Conservation (phyloP, 306 rosid genomes). For the Casuarina cunninghamiana region DNA sequence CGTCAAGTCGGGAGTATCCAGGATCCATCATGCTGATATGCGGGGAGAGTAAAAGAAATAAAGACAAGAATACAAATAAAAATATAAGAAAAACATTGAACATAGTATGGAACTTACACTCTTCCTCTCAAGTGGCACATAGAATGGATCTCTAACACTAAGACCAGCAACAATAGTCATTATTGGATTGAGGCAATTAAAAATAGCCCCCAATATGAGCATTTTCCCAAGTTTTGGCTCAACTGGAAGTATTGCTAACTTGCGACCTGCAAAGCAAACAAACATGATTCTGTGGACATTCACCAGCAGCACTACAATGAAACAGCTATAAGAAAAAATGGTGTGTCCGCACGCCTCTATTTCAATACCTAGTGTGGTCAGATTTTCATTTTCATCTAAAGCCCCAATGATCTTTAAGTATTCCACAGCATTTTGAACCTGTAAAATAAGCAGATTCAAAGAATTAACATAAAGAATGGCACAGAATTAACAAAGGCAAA, state of each 20-base stretch:
- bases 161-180: constrained; percentile 89
- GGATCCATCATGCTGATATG: neutral
- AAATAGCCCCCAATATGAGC: constrained; percentile 81
- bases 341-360: neutral
- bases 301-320: constrained; percentile 1
- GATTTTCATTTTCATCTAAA: constrained; percentile 86
- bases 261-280: constrained; percentile 57
- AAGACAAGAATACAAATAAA: neutral
- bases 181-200: constrained; percentile 90
- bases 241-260: constrained; percentile 79
- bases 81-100: neutral
- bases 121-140: constrained; percentile 79
- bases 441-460: constrained; percentile 23
- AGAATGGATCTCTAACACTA: constrained; percentile 94
- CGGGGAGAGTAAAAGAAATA: neutral
- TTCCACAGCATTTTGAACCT: constrained; percentile 97
- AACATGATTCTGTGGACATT: neutral
- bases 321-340: neutral
- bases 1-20: neutral
- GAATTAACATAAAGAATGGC: constrained; percentile 19
- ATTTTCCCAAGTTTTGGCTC: constrained; percentile 98
- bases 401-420: constrained; percentile 88
- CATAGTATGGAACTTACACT: constrained; percentile 57
- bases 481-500: constrained; percentile 7
- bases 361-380: constrained; percentile 69